Evolutionary conservation across 164 flowering plant species (phyloP).

Genomic region (Dillenia suffruticosa): DNA sequence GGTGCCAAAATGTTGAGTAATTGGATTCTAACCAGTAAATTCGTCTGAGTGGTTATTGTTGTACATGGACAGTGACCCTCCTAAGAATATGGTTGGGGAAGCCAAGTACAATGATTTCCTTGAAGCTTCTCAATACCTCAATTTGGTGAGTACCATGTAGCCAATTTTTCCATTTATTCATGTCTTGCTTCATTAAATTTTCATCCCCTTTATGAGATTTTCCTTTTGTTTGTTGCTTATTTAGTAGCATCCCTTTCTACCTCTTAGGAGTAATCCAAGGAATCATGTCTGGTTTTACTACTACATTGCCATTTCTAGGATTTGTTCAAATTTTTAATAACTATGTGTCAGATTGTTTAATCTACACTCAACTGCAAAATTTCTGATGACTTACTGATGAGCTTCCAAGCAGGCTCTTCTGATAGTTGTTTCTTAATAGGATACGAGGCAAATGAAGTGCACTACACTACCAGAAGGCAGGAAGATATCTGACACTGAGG

Average conservation of each 20-base stretch:
- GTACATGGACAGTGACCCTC: conserved; percentile 32
- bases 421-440: conserved; percentile 4
- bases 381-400: background rate
- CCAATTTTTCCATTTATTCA: background rate
- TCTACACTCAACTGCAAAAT: background rate
- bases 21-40: background rate
- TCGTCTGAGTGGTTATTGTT: conserved; percentile 7
- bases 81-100: conserved; percentile 22
- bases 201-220: background rate
- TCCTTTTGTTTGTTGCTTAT: background rate
- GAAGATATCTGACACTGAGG: conserved; percentile 3
- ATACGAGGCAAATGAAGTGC: conserved; percentile 11
- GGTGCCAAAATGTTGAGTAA: background rate
- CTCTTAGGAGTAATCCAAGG: background rate
- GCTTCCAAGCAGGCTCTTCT: background rate
- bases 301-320: no score
- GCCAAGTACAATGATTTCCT: conserved; percentile 11
- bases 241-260: background rate
- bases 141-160: conserved; percentile 21
- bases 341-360: background rate
- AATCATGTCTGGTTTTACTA: no score
- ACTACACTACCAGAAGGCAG: conserved; percentile 13
- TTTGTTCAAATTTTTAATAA: background rate
- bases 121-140: conserved; percentile 18
- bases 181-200: background rate